Conservation (phyloP, 371 early-diverging fungal species). For the Mucor racemosus region DNA sequence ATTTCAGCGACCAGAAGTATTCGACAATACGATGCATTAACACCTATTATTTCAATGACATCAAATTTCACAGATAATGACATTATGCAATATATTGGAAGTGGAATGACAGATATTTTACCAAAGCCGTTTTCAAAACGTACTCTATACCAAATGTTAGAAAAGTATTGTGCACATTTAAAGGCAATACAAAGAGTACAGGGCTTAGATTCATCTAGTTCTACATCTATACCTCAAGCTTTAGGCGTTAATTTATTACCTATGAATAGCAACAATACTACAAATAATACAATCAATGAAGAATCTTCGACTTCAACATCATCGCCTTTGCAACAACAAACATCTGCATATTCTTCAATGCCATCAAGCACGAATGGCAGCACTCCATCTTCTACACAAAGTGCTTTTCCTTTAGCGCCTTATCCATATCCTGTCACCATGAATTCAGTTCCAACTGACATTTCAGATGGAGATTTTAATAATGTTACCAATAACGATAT, state of each 20-base stretch:
- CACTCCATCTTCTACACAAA: constrained; percentile 8
- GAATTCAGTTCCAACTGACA: constrained; percentile 33
- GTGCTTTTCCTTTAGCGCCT: constrained; percentile 32
- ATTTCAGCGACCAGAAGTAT: constrained; percentile 75
- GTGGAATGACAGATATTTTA: constrained; percentile 84
- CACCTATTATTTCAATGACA: constrained; percentile 87
- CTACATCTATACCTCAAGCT: constrained; percentile 2
- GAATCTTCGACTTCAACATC: not conserved
- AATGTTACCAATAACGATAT: constrained; percentile 21
- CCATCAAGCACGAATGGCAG: constrained; percentile 4
- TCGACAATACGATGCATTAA: constrained; percentile 72
- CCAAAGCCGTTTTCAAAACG: constrained; percentile 78
- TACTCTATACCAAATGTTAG: constrained; percentile 59
- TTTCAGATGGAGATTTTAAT: constrained; percentile 2
- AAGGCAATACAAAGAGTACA: constrained; percentile 33
- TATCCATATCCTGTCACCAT: constrained; percentile 42
- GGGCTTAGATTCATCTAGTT: constrained; percentile 11
- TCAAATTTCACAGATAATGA: constrained; percentile 71
- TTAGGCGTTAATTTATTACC: constrained; percentile 13
- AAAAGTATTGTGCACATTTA: constrained; percentile 68
- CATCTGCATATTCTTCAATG: not conserved
- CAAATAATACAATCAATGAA: not conserved
- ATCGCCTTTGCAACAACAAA: not conserved
- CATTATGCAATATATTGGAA: constrained; percentile 70
- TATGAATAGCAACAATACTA: not conserved